Evolutionary conservation across 23 red algal species (phyloP).

Genomic region (Gracilaria domingensis): DNA sequence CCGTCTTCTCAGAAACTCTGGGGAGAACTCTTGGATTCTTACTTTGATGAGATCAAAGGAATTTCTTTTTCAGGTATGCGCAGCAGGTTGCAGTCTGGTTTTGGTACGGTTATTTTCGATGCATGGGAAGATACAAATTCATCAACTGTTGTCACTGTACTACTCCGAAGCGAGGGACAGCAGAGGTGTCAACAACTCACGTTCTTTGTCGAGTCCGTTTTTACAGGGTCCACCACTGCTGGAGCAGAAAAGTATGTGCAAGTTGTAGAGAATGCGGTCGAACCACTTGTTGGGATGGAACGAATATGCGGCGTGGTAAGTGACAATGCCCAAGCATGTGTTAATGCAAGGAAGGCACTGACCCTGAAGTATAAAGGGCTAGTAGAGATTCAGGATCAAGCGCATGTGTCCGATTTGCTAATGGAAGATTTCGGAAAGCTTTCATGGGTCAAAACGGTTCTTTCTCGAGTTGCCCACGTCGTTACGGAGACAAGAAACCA

Average conservation of each 20-base stretch:
- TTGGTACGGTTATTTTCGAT: conserved; percentile 41
- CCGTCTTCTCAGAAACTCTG: not conserved
- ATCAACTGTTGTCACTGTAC: conserved; percentile 20
- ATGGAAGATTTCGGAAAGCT: conserved; percentile 34
- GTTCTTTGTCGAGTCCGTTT: conserved; percentile 46
- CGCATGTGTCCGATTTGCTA: conserved; percentile 17
- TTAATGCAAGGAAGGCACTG: conserved; percentile 3
- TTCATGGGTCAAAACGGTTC: conserved; percentile 16
- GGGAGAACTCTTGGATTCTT: not conserved
- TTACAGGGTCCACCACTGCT: not conserved
- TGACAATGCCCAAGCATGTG: conserved; percentile 31
- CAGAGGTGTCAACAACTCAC: not conserved
- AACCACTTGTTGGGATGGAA: conserved; percentile 25
- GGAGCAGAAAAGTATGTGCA: conserved; percentile 31
- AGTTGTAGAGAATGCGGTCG: conserved; percentile 34
- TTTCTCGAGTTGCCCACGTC: too few relatives aligned
- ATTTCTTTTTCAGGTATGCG: conserved; percentile 13
- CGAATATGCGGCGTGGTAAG: conserved; percentile 34
- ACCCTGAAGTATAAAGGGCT: conserved; percentile 5
- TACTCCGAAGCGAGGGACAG: conserved; percentile 29
- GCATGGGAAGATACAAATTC: conserved; percentile 20
- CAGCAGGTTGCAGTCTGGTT: conserved; percentile 3
- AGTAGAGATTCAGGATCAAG: conserved; percentile 34
- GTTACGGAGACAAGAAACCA: too few relatives aligned
- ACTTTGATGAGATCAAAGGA: conserved; percentile 2